Base-by-base conservation (phyloP, 352 stramenopile species). In the Blastocystis sp. region DNA sequence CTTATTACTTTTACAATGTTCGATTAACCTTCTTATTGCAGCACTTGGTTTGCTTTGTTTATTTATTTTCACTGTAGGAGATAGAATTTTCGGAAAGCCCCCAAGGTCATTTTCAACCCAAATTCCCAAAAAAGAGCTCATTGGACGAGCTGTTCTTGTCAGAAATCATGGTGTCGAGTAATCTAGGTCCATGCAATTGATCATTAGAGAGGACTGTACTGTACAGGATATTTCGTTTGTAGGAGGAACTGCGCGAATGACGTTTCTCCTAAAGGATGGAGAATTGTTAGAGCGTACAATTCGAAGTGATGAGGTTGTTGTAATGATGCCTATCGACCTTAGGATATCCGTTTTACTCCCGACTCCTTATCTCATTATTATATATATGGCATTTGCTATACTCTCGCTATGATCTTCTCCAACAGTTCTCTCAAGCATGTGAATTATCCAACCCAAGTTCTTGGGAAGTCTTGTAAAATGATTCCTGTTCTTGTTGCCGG, bases 381-480 rank as follows among this genome's bases (percentile, higher is more conserved):
- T 8, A 76, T 64, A 20, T 88, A 88, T 43, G 77, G 77, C 15
- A 92, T 94, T 66, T 88, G 62, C 62, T 97, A 96, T 90, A 90
- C 96, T 18, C 92, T 93, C 37, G 94, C 94, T 3, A 97, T 97
- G 94, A 90, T 95, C 41, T 96, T 93, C 91, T 95, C 93, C 61
- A 97, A 97, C 90, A 93, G 95, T 80, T 93, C 94, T 53, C 91
- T 97, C 59, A 96, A 96, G 90, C 93, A 96, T 91, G 93, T 99
- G 90, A 96, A 93, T 89, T 99, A 98, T 92, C 97, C 97, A 13
- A 98, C 97, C 8, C 95, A 98, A 84, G 97, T 96, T n/a, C 93
- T 99, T 7, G 97, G 95, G 66, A 99, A 99, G 91, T 97, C 93
- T 90, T 98, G 96, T 91, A 99, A 99, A 91, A 99, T 98, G 96